Percentiles rank a stretch among this genome's conserved stretches.
phyloP scores from a whole-genome alignment of 345 rosid genomes.

The Zanthoxylum bungeanum region DNA sequence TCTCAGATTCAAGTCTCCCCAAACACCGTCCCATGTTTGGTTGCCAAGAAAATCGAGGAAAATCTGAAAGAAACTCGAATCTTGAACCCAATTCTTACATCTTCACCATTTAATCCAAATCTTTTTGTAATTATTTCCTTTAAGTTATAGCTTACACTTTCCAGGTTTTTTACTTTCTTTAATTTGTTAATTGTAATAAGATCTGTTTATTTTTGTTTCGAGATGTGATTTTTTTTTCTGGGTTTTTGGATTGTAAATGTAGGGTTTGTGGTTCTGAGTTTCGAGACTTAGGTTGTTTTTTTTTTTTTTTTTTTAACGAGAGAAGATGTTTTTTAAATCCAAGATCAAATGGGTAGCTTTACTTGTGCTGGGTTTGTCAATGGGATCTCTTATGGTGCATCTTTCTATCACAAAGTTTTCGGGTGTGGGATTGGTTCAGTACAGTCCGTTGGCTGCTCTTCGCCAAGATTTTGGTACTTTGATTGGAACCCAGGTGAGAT shows the following conservation, averaged over 20 bases:
- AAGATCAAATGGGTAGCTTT: constrained; percentile 90
- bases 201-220: neutral
- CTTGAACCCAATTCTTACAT: constrained; percentile 4
- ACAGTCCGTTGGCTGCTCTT: constrained; percentile 49
- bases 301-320: constrained; percentile 24
- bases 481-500: constrained; percentile 45
- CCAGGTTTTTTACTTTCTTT: constrained; percentile 14
- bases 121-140: neutral
- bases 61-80: constrained; percentile 18
- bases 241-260: constrained; percentile 10
- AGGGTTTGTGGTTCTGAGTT: constrained; percentile 6
- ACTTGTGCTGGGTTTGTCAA: constrained; percentile 63
- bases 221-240: constrained; percentile 5
- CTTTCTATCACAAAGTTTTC: constrained; percentile 82
- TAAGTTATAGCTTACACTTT: constrained; percentile 15
- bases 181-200: neutral
- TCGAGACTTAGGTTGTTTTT: constrained; percentile 23
- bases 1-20: neutral
- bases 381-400: constrained; percentile 76
- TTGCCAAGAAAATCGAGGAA: constrained; percentile 21
- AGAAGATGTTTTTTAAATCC: constrained; percentile 71
- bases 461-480: constrained; percentile 43
- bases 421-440: constrained; percentile 44
- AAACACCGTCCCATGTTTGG: constrained; percentile 21
- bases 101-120: constrained; percentile 4